Evolutionary conservation across 306 rosid genomes (phyloP).

Genomic region (Quercus parvula): DNA sequence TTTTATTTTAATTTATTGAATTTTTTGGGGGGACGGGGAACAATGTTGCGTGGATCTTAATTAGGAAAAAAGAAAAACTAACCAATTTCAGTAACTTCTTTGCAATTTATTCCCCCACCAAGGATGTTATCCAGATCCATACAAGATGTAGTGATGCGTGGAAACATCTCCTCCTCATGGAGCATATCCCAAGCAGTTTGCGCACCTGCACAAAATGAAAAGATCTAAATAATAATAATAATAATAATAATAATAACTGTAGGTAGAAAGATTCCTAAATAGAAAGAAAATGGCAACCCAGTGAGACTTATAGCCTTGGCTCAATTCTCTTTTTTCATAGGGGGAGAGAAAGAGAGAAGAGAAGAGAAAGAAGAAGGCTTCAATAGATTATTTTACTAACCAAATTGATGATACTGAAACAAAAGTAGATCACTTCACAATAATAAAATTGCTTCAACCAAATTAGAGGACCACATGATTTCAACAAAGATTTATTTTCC

Average conservation of each 20-base stretch:
- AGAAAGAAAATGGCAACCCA: background rate
- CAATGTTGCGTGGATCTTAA: background rate
- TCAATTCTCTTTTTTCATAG: background rate
- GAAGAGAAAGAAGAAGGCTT: background rate
- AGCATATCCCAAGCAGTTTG: constrained; percentile 94
- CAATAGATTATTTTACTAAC: background rate
- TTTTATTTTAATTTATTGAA: background rate
- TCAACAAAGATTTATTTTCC: background rate
- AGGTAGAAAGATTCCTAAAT: background rate
- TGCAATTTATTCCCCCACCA: constrained; percentile 79
- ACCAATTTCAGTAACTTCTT: constrained; percentile 96
- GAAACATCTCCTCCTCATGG: constrained; percentile 60
- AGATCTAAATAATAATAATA: background rate
- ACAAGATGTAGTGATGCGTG: constrained; percentile 73
- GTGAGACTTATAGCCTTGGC: background rate
- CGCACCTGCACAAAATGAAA: constrained; percentile 46
- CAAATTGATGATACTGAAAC: too few relatives aligned
- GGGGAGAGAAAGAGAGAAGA: background rate
- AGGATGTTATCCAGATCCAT: constrained; percentile 77
- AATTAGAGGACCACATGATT: background rate
- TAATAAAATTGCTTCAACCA: background rate
- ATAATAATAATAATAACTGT: background rate
- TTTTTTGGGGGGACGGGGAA: background rate
- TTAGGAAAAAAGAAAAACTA: constrained; percentile 21
- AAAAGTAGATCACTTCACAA: background rate